Conservation (phyloP, 1,284 basidiomycete genomes). For the Boletus nobilissimus region DNA sequence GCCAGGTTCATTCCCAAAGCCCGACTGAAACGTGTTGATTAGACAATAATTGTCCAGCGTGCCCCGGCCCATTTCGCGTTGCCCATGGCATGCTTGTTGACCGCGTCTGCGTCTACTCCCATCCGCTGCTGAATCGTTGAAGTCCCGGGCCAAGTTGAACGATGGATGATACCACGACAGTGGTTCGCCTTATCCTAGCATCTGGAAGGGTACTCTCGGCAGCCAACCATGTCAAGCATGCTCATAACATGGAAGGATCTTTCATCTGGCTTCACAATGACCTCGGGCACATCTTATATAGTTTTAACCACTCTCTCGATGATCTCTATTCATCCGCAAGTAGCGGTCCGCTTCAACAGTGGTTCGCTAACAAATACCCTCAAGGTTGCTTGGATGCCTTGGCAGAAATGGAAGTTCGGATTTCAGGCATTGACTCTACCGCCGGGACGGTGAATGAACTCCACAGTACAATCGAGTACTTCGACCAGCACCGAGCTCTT, state of each 20-base stretch:
- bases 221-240: not conserved
- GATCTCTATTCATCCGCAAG: not conserved
- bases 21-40: no score
- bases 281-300: not conserved
- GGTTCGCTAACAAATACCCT: not conserved
- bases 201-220: not conserved
- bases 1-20: no score
- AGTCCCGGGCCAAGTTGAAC: not conserved
- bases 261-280: not conserved
- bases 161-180: not conserved
- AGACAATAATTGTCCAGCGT: no score
- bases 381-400: not conserved
- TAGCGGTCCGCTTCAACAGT: not conserved
- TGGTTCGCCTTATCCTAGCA: not conserved
- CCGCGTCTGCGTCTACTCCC: no score
- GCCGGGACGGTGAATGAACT: not conserved
- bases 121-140: not conserved
- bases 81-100: no score
- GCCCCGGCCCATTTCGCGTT: no score
- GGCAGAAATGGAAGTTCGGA: not conserved
- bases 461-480: not conserved
- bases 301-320: not conserved
- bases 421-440: not conserved
- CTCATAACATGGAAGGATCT: not conserved
- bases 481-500: not conserved